Evolutionary conservation across 495 filamentous ascomycete genomes (phyloP), one percentile per base, ranked within the genome.

Genomic region (Hypoxylon lenormandii): DNA sequence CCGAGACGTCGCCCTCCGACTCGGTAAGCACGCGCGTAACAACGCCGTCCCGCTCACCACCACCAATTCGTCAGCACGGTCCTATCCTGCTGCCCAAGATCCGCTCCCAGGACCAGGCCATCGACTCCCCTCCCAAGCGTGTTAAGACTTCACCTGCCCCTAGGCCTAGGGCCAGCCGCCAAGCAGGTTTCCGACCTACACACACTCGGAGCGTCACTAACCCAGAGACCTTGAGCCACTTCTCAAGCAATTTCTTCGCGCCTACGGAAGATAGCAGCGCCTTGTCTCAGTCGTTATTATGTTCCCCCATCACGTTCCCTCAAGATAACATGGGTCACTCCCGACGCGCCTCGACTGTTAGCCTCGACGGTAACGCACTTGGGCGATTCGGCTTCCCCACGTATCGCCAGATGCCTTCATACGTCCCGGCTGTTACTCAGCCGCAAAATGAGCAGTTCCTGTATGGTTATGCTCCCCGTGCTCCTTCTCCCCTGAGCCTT

Each of bases 71-170:
- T 21, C 89, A 93, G 36, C 87, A 91, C 81, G 93, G 92, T 11
- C 92, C 92, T 33, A 81, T 91, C 23, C 84, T 97, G 53, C 83
- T 97, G 23, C 94, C 94, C 60, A 94, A 91, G 83, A 92, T 96
- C 79, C 86, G 93, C 48, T 86, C 86, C 62, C 92, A 96, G 77
- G 93, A 96, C 80, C 89, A 94, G 80, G 82, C 88, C 53, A 85
- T 93, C 61, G 74, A 72, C 37, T 76, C 78, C 22, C 70, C 78
- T 19, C 69, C 77, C 30, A 82, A 83, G 76, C 79, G 81, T 52
- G 70, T 74, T 42, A 77, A 75, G 66, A 80, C 75, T 37, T 77
- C 76, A 13, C 69, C 79, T 23, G 58, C 69, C n/a, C 76, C 76
- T 15, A 59, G 58, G 1, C 49, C 66, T 11, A 72, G 64, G 54